phyloP scores from a whole-genome alignment of 352 stramenopile genomes.

The Globisporangium solare region DNA sequence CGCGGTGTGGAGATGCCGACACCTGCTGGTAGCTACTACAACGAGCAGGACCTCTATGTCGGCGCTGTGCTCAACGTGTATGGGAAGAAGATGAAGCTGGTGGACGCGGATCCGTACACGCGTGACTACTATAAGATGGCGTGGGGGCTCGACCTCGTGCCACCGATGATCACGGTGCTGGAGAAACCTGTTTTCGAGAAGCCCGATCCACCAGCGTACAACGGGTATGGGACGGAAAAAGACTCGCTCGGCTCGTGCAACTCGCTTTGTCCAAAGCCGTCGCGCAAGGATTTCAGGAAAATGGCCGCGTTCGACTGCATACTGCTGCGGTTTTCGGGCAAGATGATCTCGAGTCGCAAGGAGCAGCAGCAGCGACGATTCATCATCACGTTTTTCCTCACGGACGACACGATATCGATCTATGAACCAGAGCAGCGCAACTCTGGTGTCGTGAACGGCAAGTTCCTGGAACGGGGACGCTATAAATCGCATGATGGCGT shows the following conservation, averaged over 20 bases:
- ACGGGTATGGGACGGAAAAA: constrained; percentile 72
- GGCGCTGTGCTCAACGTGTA: constrained; percentile 70
- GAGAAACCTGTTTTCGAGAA: constrained; percentile 49
- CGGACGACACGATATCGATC: constrained; percentile 71
- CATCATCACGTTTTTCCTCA: constrained; percentile 80
- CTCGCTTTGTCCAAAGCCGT: constrained; percentile 59
- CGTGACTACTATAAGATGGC: constrained; percentile 70
- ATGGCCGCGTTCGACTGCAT: constrained; percentile 76
- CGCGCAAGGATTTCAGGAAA: constrained; percentile 79
- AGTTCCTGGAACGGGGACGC: constrained; percentile 76
- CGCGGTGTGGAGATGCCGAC: constrained; percentile 72
- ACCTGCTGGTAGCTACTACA: constrained; percentile 61
- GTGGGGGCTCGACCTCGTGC: constrained; percentile 44
- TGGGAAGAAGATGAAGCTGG: constrained; percentile 57
- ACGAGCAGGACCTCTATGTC: constrained; percentile 59
- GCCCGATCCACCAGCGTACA: constrained; percentile 57
- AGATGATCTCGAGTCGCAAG: constrained; percentile 70
- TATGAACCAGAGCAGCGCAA: constrained; percentile 79
- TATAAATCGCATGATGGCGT: constrained; percentile 64
- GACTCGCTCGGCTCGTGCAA: constrained; percentile 68
- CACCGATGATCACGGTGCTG: constrained; percentile 37
- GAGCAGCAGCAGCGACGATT: constrained; percentile 76
- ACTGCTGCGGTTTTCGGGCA: constrained; percentile 63
- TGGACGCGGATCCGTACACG: constrained; percentile 76
- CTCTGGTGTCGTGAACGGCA: constrained; percentile 75